A percentile compares a stretch with the other conserved stretches of the same genome.
These are phyloP conservation scores for Cicer chorassanicum DNA, from an alignment of 306 rosid species.

Conservation along the genomic window DNA sequence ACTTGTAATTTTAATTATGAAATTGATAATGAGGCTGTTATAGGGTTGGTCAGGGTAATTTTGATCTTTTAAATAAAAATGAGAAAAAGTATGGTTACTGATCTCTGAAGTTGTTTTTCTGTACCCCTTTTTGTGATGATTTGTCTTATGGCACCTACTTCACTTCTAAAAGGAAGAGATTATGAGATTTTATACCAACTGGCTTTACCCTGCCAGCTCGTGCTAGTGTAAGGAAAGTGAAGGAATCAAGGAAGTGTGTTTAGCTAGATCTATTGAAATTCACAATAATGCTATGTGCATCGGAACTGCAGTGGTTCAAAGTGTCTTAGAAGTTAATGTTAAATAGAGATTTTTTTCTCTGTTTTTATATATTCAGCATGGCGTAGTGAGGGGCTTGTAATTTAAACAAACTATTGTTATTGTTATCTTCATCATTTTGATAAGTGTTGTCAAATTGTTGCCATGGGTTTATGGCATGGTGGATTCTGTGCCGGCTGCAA, in stretches of 20 bases:
- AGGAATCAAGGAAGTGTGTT: background rate
- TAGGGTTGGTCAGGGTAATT: conserved; percentile 16
- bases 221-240: conserved; percentile 17
- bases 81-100: conserved; percentile 6
- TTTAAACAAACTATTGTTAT: conserved; percentile 1
- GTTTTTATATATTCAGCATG: conserved; percentile 7
- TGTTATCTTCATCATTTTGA: background rate
- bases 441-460: background rate
- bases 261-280: conserved; percentile 26
- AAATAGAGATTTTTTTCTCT: background rate
- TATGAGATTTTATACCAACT: background rate
- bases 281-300: conserved; percentile 20
- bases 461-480: background rate
- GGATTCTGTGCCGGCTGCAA: background rate
- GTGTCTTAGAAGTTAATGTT: background rate
- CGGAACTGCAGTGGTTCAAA: conserved; percentile 25
- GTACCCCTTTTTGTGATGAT: conserved; percentile 11
- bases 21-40: conserved; percentile 37
- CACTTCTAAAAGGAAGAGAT: conserved; percentile 14
- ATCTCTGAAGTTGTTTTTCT: conserved; percentile 1
- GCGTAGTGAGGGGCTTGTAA: conserved; percentile 17
- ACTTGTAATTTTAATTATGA: conserved; percentile 5
- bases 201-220: background rate
- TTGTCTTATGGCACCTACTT: conserved; percentile 28
- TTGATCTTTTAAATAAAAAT: background rate